Evolutionary conservation across 2,329 filamentous ascomycete species (phyloP).

Genomic region (Chrysoporthe deuterocubensis): DNA sequence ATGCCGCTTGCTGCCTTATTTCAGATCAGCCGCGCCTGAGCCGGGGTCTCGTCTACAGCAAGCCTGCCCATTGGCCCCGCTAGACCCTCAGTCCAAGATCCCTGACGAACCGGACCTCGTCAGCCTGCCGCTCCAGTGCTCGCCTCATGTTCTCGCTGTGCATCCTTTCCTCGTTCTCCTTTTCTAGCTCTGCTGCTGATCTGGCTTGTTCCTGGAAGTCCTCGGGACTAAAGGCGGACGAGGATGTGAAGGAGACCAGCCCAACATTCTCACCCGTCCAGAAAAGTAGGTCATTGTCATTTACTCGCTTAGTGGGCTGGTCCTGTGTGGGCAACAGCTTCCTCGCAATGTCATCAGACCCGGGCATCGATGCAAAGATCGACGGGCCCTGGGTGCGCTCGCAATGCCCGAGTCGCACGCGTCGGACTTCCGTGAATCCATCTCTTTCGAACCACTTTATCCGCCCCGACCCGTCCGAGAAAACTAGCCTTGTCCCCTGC

Average conservation of each 20-base stretch:
- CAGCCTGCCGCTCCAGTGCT: constrained; percentile 76
- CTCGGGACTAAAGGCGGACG: constrained; percentile 51
- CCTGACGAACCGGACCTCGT: constrained; percentile 76
- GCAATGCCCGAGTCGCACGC: constrained; percentile 59
- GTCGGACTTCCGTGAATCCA: constrained; percentile 65
- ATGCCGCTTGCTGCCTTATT: background rate
- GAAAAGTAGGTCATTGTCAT: constrained; percentile 73
- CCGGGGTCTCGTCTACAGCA: background rate
- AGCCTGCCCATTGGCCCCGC: constrained; percentile 2
- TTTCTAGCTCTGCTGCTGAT: constrained; percentile 51
- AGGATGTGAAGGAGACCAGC: constrained; percentile 65
- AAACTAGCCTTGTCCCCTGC: constrained; percentile 81
- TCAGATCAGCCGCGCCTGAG: constrained; percentile 1
- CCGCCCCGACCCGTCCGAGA: constrained; percentile 81
- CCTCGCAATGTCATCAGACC: constrained; percentile 73
- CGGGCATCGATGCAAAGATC: constrained; percentile 56
- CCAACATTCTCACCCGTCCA: constrained; percentile 90
- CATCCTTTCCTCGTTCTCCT: constrained; percentile 58
- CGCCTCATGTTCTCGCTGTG: constrained; percentile 75
- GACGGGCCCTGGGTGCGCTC: constrained; percentile 51
- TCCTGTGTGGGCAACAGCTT: constrained; percentile 71
- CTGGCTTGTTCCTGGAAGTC: constrained; percentile 55
- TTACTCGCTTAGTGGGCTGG: constrained; percentile 37
- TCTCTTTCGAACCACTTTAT: constrained; percentile 93
- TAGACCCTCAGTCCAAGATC: constrained; percentile 58